Evolutionary conservation across 495 filamentous ascomycete species (phyloP), one percentile per base, ranked within the genome.

Genomic region (Podospora anserina): DNA sequence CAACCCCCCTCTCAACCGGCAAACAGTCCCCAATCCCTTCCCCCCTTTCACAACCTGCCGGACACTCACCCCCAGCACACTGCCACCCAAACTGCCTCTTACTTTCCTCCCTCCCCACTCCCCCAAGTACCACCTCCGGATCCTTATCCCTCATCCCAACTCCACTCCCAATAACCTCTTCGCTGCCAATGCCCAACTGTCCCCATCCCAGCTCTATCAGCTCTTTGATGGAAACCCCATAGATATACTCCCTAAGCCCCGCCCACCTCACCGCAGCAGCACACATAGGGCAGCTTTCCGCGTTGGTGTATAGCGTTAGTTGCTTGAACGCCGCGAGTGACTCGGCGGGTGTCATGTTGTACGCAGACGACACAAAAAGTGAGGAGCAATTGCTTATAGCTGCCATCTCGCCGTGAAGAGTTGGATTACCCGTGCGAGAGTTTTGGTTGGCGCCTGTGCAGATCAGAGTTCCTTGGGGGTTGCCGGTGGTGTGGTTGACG

Each of bases 201-300:
- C 71, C 71, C 84, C 85, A 88, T 16, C 84, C 85, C 27, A 77
- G 72, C 39, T 72, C 69, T 16, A 79, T 63, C 3, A 83, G 59
- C 28, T 75, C 76, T 18, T 80, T 73, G 66, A 86, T 84, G 27
- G 79, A 82, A 0, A 84, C 85, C 15, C 83, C 84, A 69, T 83
- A 86, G 16, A 87, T 78, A 72, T 82, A 84, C 75, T 87, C 84
- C 13, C 74, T 76, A 71, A 88, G 85, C 5, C 83, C 84, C 1
- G 84, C 76, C 81, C 82, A 86, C 0, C 85, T 79, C 65, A 87
- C 85, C 2, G 83, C 85, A 4, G 83, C 80, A 0, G 86, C 85
- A 70, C 86, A 88, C 84, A 87, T 88, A 11, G 84, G 83, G 73
- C 86, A 88, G 65, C 80, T 82, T 70, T 87, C 84, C 4, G 81